phyloP scores from a whole-genome alignment of 495 filamentous ascomycete genomes.

The Umbilicaria muhlenbergii region DNA sequence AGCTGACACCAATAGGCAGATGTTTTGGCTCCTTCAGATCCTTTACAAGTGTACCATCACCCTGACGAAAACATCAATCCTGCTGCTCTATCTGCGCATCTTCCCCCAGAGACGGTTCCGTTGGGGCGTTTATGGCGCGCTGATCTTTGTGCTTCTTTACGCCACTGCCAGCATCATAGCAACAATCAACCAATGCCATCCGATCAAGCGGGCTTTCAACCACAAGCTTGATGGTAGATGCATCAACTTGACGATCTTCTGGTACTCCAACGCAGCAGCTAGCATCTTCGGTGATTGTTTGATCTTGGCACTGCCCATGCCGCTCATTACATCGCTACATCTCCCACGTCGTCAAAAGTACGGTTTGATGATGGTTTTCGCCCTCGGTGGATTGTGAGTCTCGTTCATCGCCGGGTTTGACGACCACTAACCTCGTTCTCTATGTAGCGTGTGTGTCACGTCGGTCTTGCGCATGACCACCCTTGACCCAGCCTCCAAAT shows the following conservation, averaged over 20 bases:
- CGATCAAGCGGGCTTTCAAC: constrained; percentile 26
- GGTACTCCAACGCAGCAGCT: constrained; percentile 29
- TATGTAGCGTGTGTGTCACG: constrained; percentile 17
- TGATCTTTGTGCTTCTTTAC: constrained; percentile 22
- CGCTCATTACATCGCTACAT: constrained; percentile 10
- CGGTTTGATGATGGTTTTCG: constrained; percentile 14
- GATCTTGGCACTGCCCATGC: constrained; percentile 28
- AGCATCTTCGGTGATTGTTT: constrained; percentile 31
- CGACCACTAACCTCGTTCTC: neutral
- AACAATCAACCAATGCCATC: constrained; percentile 30
- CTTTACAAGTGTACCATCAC: constrained; percentile 22
- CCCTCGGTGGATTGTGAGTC: constrained; percentile 17
- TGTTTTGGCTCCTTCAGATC: constrained; percentile 22
- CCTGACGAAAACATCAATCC: constrained; percentile 22
- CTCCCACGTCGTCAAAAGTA: constrained; percentile 9
- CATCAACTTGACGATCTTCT: constrained; percentile 28
- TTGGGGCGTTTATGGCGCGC: constrained; percentile 19
- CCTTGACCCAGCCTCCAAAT: constrained; percentile 14
- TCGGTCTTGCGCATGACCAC: constrained; percentile 20
- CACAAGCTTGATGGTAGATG: constrained; percentile 20
- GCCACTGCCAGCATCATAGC: constrained; percentile 25
- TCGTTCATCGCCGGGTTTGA: neutral
- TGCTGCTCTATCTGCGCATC: constrained; percentile 21
- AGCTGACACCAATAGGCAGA: constrained; percentile 10
- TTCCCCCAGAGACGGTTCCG: constrained; percentile 18